Base-by-base conservation (phyloP, 2,329 filamentous ascomycete genomes). In the Cladosporium sp. region DNA sequence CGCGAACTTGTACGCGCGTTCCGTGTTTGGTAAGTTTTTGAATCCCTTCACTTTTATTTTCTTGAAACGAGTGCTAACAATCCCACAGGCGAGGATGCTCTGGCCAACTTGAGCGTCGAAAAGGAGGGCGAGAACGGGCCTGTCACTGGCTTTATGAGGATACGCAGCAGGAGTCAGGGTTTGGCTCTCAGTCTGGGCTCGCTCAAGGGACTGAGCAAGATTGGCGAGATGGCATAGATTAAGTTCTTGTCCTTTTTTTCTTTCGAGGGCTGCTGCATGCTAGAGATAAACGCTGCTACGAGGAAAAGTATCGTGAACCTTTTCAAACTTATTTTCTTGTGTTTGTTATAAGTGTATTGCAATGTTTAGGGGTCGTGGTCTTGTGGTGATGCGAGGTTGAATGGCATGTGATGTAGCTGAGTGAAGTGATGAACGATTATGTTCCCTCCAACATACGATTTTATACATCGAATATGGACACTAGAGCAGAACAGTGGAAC, bases 41-140 rank as follows among this genome's bases (percentile, higher is more conserved):
- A 30, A 14, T 34, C 18, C 3, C 4, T 34, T 26, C 3, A 12
- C 2, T 3, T 21, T 2, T 7, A 1, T n/a, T 15, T 1, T 15
- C 4, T 38, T 28, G 10, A 28, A n/a, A 32, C 38, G 30, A 24
- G 28, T 68, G 49, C 74, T 76, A 62, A 69, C 57, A 15, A 47
- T 44, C 34, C 65, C 49, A 59, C 74, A 99, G 95, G 95, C 70
- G 95, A 99, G 91, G 95, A 99, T 82, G 95, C 95, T 67, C 83
- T 99, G 74, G 95, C 95, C 75, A 99, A 99, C 78, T 78, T 99
- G 80, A 97, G 93, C 78, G 97, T 99, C 75, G 95, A 99, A 81
- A 94, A 97, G 82, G 93, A 98, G 78, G 93, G 93, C 67, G 93
- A 97, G 30, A 90, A 97, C 75, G 95, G 95, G 28, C 92, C 93